Base-by-base conservation (phyloP, 2,329 filamentous ascomycete species). In the Knufia petricola region DNA sequence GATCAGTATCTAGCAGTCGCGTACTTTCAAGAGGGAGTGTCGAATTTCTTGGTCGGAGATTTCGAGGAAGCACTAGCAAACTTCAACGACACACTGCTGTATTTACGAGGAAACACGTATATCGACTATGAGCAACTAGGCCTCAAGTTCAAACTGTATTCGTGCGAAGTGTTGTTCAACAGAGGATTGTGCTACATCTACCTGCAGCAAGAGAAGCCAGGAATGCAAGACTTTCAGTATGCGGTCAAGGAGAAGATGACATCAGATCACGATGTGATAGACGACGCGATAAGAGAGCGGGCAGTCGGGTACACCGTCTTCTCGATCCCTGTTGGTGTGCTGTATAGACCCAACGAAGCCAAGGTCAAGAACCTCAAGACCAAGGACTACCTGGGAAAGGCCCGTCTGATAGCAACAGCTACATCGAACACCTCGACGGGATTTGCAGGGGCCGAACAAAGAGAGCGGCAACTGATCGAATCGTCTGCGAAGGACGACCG, bases 301-400 rank as follows among this genome's bases (percentile, higher is more conserved):
- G 92, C 92, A 52, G 88, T 94, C 85, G 92, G 90, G 40, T 98
- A 98, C 63, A 96, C 92, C 0, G 92, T 98, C 36, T 98, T 98
- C 69, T 96, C 89, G 0, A 96, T 96, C 46, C 92, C 92, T 0
- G 89, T 96, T 10, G 92, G 92, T 20, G 86, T 95, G 26, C 79
- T 98, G 13, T 98, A 96, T 68, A 77, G 92, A 50, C 92, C 92
- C 19, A 96, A 95, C 63, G 89, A 94, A 61, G 89, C 92, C 55
- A 98, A 98, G 68, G 92, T 98, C 57, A 94, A 94, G 69, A 98
- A 98, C 62, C 73, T 98, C 60, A 95, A 95, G 73, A 87, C 88
- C 19, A 96, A 96, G 65, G 89, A 98, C 63, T 98, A 98, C 61
- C 80, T 98, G 2, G 92, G 92, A 52, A 95, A 95, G 67, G 88